These are phyloP conservation scores for Plasmodium ovale DNA, from an alignment of 169 alveolate species.

Conservation along the genomic window DNA sequence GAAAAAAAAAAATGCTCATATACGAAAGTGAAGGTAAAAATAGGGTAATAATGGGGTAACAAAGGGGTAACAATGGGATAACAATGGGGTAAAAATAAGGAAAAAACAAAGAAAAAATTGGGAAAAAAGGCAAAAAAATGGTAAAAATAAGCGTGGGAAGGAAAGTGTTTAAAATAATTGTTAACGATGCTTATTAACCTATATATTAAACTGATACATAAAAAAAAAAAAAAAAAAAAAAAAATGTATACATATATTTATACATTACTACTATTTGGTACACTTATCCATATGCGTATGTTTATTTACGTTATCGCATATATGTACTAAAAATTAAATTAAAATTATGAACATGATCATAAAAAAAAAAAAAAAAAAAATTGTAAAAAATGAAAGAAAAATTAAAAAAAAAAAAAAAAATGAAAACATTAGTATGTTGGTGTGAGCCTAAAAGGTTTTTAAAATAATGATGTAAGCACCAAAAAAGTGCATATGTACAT, in stretches of 20 bases:
- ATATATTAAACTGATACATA: neutral
- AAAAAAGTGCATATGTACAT: no score
- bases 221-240: neutral
- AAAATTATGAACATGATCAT: conserved; percentile 16
- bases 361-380: conserved; percentile 1
- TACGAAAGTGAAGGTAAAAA: no score
- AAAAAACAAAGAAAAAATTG: neutral
- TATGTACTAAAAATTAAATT: neutral
- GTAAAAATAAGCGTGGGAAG: neutral
- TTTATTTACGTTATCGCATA: neutral
- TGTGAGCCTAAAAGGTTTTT: neutral
- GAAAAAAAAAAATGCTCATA: no score
- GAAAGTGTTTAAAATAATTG: neutral
- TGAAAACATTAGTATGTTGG: neutral
- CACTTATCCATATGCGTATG: neutral
- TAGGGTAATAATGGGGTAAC: no score
- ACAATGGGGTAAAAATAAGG: no score
- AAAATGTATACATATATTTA: neutral
- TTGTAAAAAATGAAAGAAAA: neutral
- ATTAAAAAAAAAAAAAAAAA: neutral
- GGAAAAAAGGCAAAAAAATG: conserved; percentile 1
- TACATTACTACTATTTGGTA: neutral
- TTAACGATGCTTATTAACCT: conserved; percentile 1
- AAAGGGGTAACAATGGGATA: no score
- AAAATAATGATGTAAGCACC: neutral